phyloP scores from a whole-genome alignment of 257 asterid genomes.

The Haberlea rhodopensis region DNA sequence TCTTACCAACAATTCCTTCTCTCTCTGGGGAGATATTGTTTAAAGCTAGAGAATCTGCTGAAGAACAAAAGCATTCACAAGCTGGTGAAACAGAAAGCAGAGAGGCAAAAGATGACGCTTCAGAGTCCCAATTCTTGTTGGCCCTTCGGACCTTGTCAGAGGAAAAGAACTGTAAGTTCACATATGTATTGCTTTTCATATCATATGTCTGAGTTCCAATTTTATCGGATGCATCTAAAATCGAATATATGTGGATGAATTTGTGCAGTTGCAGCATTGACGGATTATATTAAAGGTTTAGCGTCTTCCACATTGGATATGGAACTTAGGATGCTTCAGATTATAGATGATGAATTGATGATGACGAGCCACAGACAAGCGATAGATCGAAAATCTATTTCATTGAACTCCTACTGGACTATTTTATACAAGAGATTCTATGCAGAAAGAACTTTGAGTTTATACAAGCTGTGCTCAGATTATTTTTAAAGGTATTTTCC shows the following conservation, averaged over 20 bases:
- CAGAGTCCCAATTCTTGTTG: conserved; percentile 53
- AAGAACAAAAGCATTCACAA: conserved; percentile 43
- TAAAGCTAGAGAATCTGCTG: conserved; percentile 47
- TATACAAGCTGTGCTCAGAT: conserved; percentile 69
- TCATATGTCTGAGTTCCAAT: background rate
- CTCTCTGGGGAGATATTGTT: conserved; percentile 77
- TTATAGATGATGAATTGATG: conserved; percentile 69
- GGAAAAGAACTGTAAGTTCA: conserved; percentile 57
- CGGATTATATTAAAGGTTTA: conserved; percentile 67
- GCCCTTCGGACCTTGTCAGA: conserved; percentile 50
- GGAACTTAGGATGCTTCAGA: conserved; percentile 89
- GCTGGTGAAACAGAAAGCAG: conserved; percentile 32
- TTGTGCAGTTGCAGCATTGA: conserved; percentile 71
- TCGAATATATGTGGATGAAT: conserved; percentile 10
- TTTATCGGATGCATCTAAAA: background rate
- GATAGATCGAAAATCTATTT: conserved; percentile 56
- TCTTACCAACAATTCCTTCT: conserved; percentile 78
- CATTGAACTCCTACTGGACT: conserved; percentile 70
- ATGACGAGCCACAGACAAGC: conserved; percentile 48
- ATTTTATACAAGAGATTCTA: conserved; percentile 63
- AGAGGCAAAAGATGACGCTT: conserved; percentile 34
- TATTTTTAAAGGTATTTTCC: conserved; percentile 72
- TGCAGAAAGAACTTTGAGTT: conserved; percentile 75
- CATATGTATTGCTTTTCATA: background rate
- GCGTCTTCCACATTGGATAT: conserved; percentile 75